phyloP scores from a whole-genome alignment of 2,329 filamentous ascomycete genomes.

The Fusarium sulawesiense region DNA sequence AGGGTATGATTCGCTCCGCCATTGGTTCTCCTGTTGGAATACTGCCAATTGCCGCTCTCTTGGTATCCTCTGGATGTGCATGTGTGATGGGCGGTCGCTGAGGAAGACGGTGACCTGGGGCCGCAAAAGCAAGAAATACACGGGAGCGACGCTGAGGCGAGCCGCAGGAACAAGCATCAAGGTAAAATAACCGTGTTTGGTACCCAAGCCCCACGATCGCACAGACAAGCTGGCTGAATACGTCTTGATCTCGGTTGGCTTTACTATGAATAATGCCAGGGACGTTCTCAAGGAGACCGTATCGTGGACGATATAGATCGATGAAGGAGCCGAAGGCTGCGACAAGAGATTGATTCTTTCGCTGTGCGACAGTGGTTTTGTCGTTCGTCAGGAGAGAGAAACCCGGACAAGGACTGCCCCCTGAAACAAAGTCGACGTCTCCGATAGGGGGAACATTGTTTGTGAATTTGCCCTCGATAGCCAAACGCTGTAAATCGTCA shows the following conservation, averaged over 20 bases:
- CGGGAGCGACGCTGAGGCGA: slow-evolving; percentile 73
- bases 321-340: slow-evolving; percentile 80
- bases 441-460: slow-evolving; percentile 67
- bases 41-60: slow-evolving; percentile 61
- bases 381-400: slow-evolving; percentile 74
- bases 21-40: slow-evolving; percentile 71
- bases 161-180: slow-evolving; percentile 77
- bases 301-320: slow-evolving; percentile 80
- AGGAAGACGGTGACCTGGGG: slow-evolving; percentile 71
- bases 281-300: slow-evolving; percentile 83
- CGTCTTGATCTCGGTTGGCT: slow-evolving; percentile 65
- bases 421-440: slow-evolving; percentile 75
- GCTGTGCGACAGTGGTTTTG: slow-evolving; percentile 64
- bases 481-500: slow-evolving; percentile 71
- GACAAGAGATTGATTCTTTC: slow-evolving; percentile 80
- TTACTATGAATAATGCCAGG: slow-evolving; percentile 68
- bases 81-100: slow-evolving; percentile 70
- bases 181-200: slow-evolving; percentile 73
- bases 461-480: slow-evolving; percentile 63
- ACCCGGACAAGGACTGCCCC: slow-evolving; percentile 81
- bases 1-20: slow-evolving; percentile 57
- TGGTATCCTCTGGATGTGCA: slow-evolving; percentile 60
- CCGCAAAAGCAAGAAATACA: slow-evolving; percentile 77
- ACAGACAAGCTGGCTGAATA: slow-evolving; percentile 79
- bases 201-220: slow-evolving; percentile 81